Conservation (phyloP, 2,329 filamentous ascomycete species). For the Diaporthe humulicola region DNA sequence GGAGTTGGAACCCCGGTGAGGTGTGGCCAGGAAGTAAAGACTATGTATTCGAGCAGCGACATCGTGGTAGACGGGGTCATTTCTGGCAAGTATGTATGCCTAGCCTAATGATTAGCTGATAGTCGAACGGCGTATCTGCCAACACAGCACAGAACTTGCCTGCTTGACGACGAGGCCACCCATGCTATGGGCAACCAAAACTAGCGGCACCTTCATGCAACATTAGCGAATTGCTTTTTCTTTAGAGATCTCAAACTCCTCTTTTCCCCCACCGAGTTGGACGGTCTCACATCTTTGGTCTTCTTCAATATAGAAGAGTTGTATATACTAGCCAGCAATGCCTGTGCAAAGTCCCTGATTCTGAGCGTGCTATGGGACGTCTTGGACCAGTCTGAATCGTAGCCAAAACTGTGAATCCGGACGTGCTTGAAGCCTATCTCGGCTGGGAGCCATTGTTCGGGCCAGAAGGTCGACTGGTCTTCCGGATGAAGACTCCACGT, state of each 20-base stretch:
- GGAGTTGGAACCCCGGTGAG: not conserved
- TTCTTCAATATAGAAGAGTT: not conserved
- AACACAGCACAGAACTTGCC: too few species aligned
- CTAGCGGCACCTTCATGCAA: not conserved
- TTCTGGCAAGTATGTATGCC: not conserved
- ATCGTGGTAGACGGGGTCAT: not conserved
- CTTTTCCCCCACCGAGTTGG: too few species aligned
- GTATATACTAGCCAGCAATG: not conserved
- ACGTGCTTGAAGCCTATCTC: not conserved
- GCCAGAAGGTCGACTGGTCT: not conserved
- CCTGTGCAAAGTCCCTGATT: not conserved
- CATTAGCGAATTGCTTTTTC: too few species aligned
- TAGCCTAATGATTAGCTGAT: not conserved
- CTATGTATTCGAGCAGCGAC: not conserved
- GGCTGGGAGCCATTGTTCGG: not conserved
- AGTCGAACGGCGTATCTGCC: too few species aligned
- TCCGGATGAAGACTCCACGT: not conserved
- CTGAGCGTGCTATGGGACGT: not conserved
- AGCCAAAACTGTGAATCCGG: not conserved
- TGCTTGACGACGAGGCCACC: not conserved
- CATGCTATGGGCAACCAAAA: not conserved
- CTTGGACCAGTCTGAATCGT: not conserved
- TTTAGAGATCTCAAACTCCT: too few species aligned
- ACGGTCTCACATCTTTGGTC: not conserved
- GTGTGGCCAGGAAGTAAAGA: not conserved